Base-by-base conservation (phyloP, 2,329 filamentous ascomycete genomes). In the Coniochaeta sp. region DNA sequence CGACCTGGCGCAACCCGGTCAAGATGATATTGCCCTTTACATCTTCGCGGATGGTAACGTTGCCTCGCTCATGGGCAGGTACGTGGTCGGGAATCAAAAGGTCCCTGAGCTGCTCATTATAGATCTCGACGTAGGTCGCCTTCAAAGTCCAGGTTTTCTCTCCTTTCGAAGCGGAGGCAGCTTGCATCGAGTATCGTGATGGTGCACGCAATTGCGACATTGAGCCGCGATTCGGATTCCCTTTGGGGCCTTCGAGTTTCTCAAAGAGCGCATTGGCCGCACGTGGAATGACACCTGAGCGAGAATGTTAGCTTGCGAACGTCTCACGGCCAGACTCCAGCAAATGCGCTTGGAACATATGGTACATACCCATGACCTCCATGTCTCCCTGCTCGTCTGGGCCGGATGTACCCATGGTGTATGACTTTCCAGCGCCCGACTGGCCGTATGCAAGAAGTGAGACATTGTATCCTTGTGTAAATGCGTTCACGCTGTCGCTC, bases 401-500 rank as follows among this genome's bases (percentile, higher is more conserved):
- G 4, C 92, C 92, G 0, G 93, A 92, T 0, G 95, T 99, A 60
- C 95, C 95, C 95, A 99, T 99, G 0, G 95, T 99, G 72, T 96
- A 98, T 2, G 93, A 98, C 77, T 99, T 99, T 67, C 95, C 95
- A 12, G 95, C 92, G 60, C 95, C 95, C 30, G 95, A 99, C 78
- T 99, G 95, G 65, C 95, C 95, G 70, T 99, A 99, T 55, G 95
- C 95, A 68, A 99, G 79, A 57, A 99, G 86, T 3, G 95, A 99
- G 61, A 99, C 95, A 84, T 99, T 99, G 83, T 98, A 99, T 59
- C 95, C 95, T 71, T 97, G 91, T 1, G 95, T 79, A 68, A 99
- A 99, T 2, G 93, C 90, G 67, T 82, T 86, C 66, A 98, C 89
- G 67, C 92, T 96, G 66, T 99, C 95, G 63, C 86, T 86, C 56